Evolutionary conservation across 768 basidiomycete genomes (phyloP).

Genomic region (Tulasnella sp.): DNA sequence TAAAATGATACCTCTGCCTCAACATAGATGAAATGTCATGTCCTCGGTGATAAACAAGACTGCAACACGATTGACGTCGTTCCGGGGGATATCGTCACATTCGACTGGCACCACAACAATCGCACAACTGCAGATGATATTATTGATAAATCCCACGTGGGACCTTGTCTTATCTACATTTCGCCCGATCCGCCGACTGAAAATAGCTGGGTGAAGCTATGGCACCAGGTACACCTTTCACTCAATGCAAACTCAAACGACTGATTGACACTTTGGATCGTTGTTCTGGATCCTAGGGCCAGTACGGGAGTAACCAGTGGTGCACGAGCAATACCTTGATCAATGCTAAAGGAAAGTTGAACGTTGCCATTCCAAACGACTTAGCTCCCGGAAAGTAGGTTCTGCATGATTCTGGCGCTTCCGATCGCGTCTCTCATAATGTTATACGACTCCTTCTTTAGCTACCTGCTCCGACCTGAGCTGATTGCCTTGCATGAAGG

Average conservation of each 20-base stretch:
- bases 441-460: neutral
- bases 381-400: conserved; percentile 27
- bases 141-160: conserved; percentile 14
- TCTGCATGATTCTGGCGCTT: neutral
- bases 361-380: conserved; percentile 12
- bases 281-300: neutral
- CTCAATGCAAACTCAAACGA: neutral
- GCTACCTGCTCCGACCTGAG: conserved; percentile 24
- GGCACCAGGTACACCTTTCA: conserved; percentile 3
- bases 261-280: neutral
- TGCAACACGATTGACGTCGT: conserved; percentile 22
- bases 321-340: conserved; percentile 13
- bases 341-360: conserved; percentile 17
- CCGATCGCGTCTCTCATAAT: neutral
- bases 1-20: neutral
- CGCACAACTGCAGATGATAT: conserved; percentile 26
- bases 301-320: conserved; percentile 10
- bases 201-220: conserved; percentile 26
- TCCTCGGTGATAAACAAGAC: conserved; percentile 16
- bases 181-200: conserved; percentile 25
- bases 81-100: conserved; percentile 26
- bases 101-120: conserved; percentile 16
- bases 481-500: conserved; percentile 7
- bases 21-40: conserved; percentile 5
- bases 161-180: conserved; percentile 21